A percentile compares a stretch with the other conserved stretches of the same genome.
Evolutionary conservation across 2,329 filamentous ascomycete genomes (phyloP).

Genomic region (Penicillium brasilianum): DNA sequence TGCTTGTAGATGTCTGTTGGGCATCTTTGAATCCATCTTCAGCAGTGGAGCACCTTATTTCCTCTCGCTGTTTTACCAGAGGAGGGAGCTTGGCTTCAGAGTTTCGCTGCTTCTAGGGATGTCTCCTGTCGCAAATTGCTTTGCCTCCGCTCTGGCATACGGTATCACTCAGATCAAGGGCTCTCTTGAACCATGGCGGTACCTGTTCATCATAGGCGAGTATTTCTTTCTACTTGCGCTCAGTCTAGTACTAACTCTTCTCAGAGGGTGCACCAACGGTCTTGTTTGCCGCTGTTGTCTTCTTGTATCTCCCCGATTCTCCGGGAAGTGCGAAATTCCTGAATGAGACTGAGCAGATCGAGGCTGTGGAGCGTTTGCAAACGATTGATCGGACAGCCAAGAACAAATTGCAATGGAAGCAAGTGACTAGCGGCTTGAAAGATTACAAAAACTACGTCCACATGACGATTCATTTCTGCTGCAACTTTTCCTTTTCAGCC

Average conservation of each 20-base stretch:
- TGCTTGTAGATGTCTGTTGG: constrained; percentile 29
- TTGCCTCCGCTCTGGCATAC: constrained; percentile 48
- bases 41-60: constrained; percentile 36
- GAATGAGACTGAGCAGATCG: constrained; percentile 51
- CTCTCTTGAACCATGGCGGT: constrained; percentile 39
- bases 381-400: constrained; percentile 35
- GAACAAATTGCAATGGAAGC: constrained; percentile 35
- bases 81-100: constrained; percentile 55
- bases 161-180: constrained; percentile 38
- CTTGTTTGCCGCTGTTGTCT: constrained; percentile 48
- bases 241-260: constrained; percentile 29
- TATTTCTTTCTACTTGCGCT: neutral
- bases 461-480: constrained; percentile 47
- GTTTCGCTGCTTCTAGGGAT: constrained; percentile 54
- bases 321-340: constrained; percentile 51
- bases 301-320: constrained; percentile 52
- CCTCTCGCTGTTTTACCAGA: constrained; percentile 57
- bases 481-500: constrained; percentile 44
- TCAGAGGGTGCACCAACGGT: constrained; percentile 49
- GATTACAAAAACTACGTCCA: constrained; percentile 48
- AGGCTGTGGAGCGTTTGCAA: constrained; percentile 57
- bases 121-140: constrained; percentile 46
- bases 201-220: constrained; percentile 55
- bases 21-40: constrained; percentile 32
- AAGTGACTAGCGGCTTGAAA: constrained; percentile 40